phyloP scores from a whole-genome alignment of 2,329 filamentous ascomycete genomes.

The Onygenales sp. region DNA sequence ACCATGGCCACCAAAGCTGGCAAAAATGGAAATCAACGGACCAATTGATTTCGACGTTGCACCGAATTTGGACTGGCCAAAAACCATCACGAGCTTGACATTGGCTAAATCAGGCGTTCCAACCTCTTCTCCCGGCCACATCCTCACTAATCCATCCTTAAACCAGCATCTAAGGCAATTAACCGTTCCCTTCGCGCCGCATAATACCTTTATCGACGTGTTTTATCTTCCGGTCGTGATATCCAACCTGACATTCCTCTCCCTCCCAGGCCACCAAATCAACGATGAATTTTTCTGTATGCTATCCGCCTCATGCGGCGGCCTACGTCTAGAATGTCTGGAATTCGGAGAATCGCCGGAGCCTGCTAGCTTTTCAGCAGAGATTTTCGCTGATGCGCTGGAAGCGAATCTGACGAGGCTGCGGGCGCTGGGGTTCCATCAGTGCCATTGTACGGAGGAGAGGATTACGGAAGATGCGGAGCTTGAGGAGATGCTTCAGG shows the following conservation, averaged over 20 bases:
- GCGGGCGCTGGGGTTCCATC: constrained; percentile 19
- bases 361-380: constrained; percentile 14
- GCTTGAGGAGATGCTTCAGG: constrained; percentile 19
- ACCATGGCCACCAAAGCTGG: constrained; percentile 21
- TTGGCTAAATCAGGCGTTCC: constrained; percentile 6
- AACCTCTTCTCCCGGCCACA: constrained; percentile 17
- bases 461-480: constrained; percentile 15
- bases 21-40: constrained; percentile 12
- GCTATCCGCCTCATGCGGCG: constrained; percentile 1
- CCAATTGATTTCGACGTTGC: constrained; percentile 1
- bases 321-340: constrained; percentile 18
- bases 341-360: constrained; percentile 18
- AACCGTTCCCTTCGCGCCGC: not conserved
- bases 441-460: constrained; percentile 2
- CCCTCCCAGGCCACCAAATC: not conserved
- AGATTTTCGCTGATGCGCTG: constrained; percentile 15
- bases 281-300: not conserved
- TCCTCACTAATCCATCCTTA: not conserved
- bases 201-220: not conserved
- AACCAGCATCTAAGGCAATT: not conserved
- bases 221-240: not conserved
- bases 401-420: constrained; percentile 17
- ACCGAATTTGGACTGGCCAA: constrained; percentile 20
- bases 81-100: constrained; percentile 16
- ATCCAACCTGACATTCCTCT: not conserved